Conservation (phyloP, 768 basidiomycete species). For the Strobilomyces confusus region DNA sequence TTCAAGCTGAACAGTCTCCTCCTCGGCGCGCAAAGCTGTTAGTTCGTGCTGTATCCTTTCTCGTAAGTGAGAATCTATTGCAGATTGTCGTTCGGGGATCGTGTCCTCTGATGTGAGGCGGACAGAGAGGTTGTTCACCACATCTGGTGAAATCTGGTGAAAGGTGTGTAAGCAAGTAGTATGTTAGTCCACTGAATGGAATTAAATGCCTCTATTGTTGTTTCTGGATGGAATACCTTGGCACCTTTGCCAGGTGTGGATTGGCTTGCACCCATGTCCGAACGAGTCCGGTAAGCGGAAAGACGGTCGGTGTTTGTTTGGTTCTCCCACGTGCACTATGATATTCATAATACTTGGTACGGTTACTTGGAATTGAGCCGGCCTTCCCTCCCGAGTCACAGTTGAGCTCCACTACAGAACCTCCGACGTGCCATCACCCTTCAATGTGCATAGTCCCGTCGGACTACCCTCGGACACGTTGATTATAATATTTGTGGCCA, state of each 20-base stretch:
- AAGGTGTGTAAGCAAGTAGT: conserved; percentile 12
- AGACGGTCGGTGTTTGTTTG: not conserved
- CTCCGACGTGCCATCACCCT: no score
- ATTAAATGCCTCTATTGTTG: conserved; percentile 46
- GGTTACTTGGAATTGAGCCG: no score
- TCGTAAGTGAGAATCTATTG: conserved; percentile 70
- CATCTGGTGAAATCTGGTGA: conserved; percentile 78
- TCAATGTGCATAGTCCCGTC: not conserved
- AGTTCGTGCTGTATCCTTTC: conserved; percentile 69
- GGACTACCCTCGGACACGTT: conserved; percentile 11
- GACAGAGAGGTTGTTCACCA: conserved; percentile 77
- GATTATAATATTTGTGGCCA: conserved; percentile 45
- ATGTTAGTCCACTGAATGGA: not conserved
- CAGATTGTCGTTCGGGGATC: conserved; percentile 64
- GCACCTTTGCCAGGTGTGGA: conserved; percentile 56
- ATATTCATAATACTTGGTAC: no score
- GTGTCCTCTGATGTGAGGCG: conserved; percentile 54
- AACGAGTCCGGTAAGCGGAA: not conserved
- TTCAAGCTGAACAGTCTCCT: conserved; percentile 63
- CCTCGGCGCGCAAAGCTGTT: conserved; percentile 59
- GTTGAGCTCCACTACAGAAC: no score
- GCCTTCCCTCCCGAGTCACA: no score
- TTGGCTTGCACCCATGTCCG: conserved; percentile 62
- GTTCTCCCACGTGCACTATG: not conserved
- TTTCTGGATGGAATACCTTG: conserved; percentile 54